A percentile compares a stretch with the other conserved stretches of the same genome.
These are phyloP conservation scores for Erythrobasidium hasegawianum DNA, from an alignment of 1,284 basidiomycete species.

Conservation along the genomic window DNA sequence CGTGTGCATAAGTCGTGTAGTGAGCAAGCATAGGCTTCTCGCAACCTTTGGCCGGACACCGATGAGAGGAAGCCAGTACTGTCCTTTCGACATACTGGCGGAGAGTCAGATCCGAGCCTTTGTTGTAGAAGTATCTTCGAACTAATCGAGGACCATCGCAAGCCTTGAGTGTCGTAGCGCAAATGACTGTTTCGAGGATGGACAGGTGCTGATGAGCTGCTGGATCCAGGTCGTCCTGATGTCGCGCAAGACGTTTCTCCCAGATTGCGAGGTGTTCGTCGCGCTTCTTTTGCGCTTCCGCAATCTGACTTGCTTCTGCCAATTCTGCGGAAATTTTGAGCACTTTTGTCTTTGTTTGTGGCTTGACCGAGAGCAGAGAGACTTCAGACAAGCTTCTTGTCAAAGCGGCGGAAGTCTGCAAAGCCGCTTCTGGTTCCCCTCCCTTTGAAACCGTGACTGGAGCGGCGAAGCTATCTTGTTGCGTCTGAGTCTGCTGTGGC, in stretches of 20 bases:
- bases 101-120: slow-evolving; percentile 77
- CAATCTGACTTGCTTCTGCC: slow-evolving; percentile 43
- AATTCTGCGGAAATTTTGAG: slow-evolving; percentile 19
- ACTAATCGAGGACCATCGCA: slow-evolving; percentile 56
- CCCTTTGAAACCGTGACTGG: not conserved
- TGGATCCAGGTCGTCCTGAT: slow-evolving; percentile 76
- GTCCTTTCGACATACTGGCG: slow-evolving; percentile 85
- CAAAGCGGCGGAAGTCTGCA: slow-evolving; percentile 18
- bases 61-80: slow-evolving; percentile 63
- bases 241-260: slow-evolving; percentile 84
- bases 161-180: slow-evolving; percentile 56
- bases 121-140: slow-evolving; percentile 84
- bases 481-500: not conserved
- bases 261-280: slow-evolving; percentile 80
- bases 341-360: slow-evolving; percentile 12
- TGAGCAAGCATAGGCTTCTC: slow-evolving; percentile 76
- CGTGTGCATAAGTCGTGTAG: slow-evolving; percentile 84
- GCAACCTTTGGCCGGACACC: slow-evolving; percentile 76
- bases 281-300: slow-evolving; percentile 63
- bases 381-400: slow-evolving; percentile 29
- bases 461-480: not conserved
- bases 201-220: slow-evolving; percentile 89
- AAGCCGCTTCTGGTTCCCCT: slow-evolving; percentile 21
- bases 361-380: slow-evolving; percentile 28
- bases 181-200: slow-evolving; percentile 69